phyloP scores from a whole-genome alignment of 2,329 filamentous ascomycete genomes.

The Basipetospora chlamydospora region DNA sequence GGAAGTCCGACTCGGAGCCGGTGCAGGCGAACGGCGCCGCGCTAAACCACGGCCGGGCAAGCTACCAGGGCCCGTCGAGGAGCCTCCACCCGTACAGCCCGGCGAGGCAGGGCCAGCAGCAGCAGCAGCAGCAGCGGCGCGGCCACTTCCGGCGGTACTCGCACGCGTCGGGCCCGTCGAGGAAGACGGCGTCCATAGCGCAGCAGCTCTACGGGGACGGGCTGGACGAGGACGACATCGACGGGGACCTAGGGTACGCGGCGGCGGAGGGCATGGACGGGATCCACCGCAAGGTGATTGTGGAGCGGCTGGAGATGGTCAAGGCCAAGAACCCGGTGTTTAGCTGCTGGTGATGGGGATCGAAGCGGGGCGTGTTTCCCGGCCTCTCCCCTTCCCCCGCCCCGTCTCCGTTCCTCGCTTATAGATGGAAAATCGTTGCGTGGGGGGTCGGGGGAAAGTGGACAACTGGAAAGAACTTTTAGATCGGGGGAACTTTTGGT shows the following conservation, averaged over 20 bases:
- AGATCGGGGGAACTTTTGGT: too few species aligned
- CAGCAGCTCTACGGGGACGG: constrained; percentile 36
- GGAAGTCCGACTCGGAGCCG: constrained; percentile 5
- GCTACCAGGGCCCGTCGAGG: constrained; percentile 26
- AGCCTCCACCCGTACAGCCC: constrained; percentile 25
- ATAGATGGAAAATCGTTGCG: too few species aligned
- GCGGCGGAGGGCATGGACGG: constrained; percentile 90
- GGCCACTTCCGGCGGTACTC: constrained; percentile 30
- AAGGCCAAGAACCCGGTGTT: constrained; percentile 94
- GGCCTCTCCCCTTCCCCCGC: too few species aligned
- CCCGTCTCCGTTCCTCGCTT: too few species aligned
- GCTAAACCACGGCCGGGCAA: constrained; percentile 7
- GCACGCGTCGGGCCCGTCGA: constrained; percentile 31
- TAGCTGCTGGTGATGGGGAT: constrained; percentile 78
- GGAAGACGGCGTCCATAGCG: constrained; percentile 35
- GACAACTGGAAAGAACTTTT: too few species aligned
- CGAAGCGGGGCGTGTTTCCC: too few species aligned
- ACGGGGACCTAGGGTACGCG: constrained; percentile 88
- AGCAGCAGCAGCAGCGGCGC: too few species aligned
- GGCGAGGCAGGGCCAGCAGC: too few species aligned
- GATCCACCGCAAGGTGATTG: constrained; percentile 84
- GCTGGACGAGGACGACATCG: constrained; percentile 55
- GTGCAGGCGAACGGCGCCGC: constrained; percentile 4
- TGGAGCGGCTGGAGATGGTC: constrained; percentile 87
- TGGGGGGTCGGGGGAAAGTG: too few species aligned